phyloP scores from a whole-genome alignment of 176 grass and related monocot species.

The Carex pumila region DNA sequence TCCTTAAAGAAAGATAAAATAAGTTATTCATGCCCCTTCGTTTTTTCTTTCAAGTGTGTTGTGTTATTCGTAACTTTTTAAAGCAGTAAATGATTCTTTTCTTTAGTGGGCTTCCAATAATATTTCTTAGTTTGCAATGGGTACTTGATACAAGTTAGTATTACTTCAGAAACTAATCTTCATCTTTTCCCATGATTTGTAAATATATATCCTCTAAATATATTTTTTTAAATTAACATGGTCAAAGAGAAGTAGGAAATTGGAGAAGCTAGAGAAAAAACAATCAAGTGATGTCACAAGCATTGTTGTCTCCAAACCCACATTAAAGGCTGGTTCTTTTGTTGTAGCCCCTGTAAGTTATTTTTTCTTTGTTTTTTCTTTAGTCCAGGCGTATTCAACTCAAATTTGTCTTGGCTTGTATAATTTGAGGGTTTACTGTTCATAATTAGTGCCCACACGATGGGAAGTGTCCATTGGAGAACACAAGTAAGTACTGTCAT shows the following conservation, averaged over 20 bases:
- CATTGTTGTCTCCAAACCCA: conserved; percentile 32
- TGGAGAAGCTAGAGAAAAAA: conserved; percentile 24
- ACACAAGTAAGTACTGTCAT: conserved; percentile 88
- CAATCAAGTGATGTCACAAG: conserved; percentile 41
- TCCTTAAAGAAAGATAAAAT: background rate
- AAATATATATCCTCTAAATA: background rate
- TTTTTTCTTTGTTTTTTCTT: background rate
- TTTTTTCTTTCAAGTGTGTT: background rate
- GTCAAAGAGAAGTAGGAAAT: conserved; percentile 48
- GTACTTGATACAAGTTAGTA: background rate
- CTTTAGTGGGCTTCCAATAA: background rate
- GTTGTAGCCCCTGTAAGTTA: conserved; percentile 93
- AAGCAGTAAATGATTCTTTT: background rate
- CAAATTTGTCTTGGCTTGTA: background rate
- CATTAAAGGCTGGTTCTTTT: conserved; percentile 63
- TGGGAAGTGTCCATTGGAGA: conserved; percentile 82
- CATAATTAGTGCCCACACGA: conserved; percentile 78
- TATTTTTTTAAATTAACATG: background rate
- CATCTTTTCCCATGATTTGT: background rate
- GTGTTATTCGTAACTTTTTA: too few relatives aligned
- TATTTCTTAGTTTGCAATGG: background rate
- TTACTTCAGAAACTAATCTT: background rate
- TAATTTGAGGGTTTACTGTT: background rate
- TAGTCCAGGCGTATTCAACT: background rate
- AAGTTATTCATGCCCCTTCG: background rate